Evolutionary conservation across 176 grass and related monocot genomes (phyloP).

Genomic region (Secale cereale): DNA sequence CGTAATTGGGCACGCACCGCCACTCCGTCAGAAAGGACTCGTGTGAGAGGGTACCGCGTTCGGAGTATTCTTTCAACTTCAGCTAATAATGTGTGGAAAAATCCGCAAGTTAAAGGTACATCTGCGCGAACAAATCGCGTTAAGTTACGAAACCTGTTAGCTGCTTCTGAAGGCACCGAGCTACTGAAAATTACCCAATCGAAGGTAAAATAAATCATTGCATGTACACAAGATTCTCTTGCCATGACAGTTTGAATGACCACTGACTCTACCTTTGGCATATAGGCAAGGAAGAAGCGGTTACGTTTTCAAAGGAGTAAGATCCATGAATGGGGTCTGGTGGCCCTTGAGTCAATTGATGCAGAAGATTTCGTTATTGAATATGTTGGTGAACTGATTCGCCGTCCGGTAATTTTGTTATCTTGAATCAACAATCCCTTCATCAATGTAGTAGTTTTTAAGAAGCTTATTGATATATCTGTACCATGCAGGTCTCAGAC

Average conservation of each 20-base stretch:
- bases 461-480: conserved; percentile 21
- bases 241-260: conserved; percentile 1
- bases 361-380: conserved; percentile 98
- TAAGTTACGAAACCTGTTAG: conserved; percentile 78
- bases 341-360: conserved; percentile 89
- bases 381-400: conserved; percentile 96
- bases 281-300: conserved; percentile 88
- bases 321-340: conserved; percentile 96
- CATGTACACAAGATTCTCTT: conserved; percentile 15
- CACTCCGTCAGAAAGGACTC: conserved; percentile 66
- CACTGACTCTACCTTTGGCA: conserved; percentile 13
- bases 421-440: conserved; percentile 35
- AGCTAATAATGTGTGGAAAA: conserved; percentile 41
- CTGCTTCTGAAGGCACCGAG: conserved; percentile 73
- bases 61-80: conserved; percentile 47
- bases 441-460: conserved; percentile 12
- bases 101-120: conserved; percentile 54
- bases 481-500: conserved; percentile 68
- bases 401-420: conserved; percentile 53
- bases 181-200: conserved; percentile 86
- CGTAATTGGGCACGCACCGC: conserved; percentile 81
- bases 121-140: conserved; percentile 92
- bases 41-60: conserved; percentile 61
- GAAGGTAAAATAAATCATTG: conserved; percentile 40
- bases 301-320: conserved; percentile 95